Evolutionary conservation across 129 eudicot genomes (phyloP).

Genomic region (Flaveria robusta): DNA sequence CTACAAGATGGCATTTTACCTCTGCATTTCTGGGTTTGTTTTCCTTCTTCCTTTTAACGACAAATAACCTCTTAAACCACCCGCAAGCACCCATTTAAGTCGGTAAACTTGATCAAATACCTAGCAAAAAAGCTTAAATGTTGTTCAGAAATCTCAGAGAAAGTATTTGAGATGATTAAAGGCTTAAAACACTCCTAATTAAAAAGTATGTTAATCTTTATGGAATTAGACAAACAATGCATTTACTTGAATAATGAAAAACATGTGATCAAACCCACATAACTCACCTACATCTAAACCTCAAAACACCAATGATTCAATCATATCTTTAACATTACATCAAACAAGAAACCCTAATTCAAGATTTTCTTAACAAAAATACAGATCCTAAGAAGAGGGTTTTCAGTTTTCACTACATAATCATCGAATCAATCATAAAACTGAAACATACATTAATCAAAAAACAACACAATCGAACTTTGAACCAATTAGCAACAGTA

Average conservation of each 20-base stretch:
- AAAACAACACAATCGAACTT: background rate
- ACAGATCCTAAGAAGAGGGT: background rate
- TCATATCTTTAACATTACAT: too few species aligned
- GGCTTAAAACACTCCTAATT: background rate
- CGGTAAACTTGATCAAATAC: constrained; percentile 26
- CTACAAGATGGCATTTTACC: constrained; percentile 32
- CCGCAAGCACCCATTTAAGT: constrained; percentile 43
- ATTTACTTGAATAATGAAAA: background rate
- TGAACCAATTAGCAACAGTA: background rate
- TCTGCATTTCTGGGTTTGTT: constrained; percentile 30
- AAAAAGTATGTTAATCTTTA: background rate
- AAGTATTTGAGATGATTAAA: background rate
- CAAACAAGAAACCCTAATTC: too few species aligned
- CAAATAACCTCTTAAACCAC: constrained; percentile 46
- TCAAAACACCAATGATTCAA: too few species aligned
- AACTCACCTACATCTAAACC: background rate
- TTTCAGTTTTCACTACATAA: background rate
- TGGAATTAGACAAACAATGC: constrained; percentile 1
- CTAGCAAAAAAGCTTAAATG: constrained; percentile 18
- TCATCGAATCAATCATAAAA: too few species aligned
- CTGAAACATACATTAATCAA: background rate
- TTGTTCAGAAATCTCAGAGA: background rate
- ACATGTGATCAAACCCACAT: background rate
- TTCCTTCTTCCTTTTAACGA: constrained; percentile 39
- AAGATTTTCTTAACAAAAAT: background rate